Evolutionary conservation across 495 filamentous ascomycete genomes (phyloP), one percentile per base, ranked within the genome.

Genomic region (Lasiosphaeria hispida): DNA sequence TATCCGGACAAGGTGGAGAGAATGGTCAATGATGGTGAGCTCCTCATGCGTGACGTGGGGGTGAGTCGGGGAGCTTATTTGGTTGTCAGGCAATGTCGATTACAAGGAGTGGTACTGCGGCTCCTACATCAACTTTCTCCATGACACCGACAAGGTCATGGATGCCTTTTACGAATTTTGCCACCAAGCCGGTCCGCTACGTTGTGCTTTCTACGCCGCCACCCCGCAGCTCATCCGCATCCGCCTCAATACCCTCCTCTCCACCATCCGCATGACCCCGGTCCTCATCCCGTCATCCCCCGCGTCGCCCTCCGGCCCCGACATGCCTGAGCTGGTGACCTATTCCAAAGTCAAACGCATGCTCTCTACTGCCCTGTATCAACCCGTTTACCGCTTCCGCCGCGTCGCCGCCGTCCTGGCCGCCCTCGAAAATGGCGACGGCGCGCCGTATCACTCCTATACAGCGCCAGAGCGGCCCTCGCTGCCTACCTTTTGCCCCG

Each of bases 321-420:
- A 69, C 36, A 71, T 75, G 34, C 71, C 74, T 0, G 65, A 73
- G 34, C 55, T 78, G 11, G 60, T 80, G 13, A 73, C 73, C 10
- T 80, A 74, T 62, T 75, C 75, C 13, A 68, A 70, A 35, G 56
- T 80, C 18, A 70, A 70, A 10, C 66, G 63, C 11, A 59, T 80
- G 34, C 69, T 86, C 10, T 78, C 83, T 34, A 58, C 58, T 0
- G 57, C 74, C 5, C 63, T 87, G 10, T 91, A 91, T 59, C 71
- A 77, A 34, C 88, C 88, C 0, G 62, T 87, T n/a, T 44, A 67
- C 15, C 70, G 72, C 37, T 91, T 90, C 67, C 78, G 77, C 0
- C 62, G 72, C 1, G 63, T 89, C 0, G 86, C 87, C 8, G 53
- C 70, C 7, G 62, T 81, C 30, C 72, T 89, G 7, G 72, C 74